Evolutionary conservation across 106 monocot species (phyloP), one percentile per base, ranked within the genome.

Genomic region (Apostasia shenzhenica): DNA sequence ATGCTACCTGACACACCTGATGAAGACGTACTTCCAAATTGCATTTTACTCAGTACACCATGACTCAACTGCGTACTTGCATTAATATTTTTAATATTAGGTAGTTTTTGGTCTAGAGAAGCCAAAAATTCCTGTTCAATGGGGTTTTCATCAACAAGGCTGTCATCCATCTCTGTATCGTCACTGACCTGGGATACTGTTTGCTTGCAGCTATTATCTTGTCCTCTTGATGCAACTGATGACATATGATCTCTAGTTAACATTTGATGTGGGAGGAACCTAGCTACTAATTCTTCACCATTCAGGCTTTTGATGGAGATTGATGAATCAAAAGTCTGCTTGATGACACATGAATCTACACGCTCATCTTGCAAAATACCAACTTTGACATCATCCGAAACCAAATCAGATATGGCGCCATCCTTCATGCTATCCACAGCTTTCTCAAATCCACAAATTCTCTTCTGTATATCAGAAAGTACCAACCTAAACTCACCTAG

Each of bases 231-330:
- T 49, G 42, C 8, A 37, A 42, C 12, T 8, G 62, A 53, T 10
- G 81, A 68, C 14, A 14, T 65, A 42, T 67, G 59, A 52, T 68
- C 73, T 51, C 75, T 85, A 40, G 90, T 75, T 39, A 99, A 61
- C 53, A 74, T 90, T 4, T 99, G 85, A 78, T 93, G 90, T 53
- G 99, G 92, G 59, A 90, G 93, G 74, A 99, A 89, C 61, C 93
- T 87, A n/a, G 87, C 87, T 75, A 93, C 93, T 47, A 93, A 41
- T 59, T 90, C 85, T 44, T 90, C 85, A 73, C 66, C 60, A 45
- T 82, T 88, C 68, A 85, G 55, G 3, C 65, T 77, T 68, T 84
- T 88, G 8, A 49, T 54, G 8, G 60, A 62, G 55, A 48, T 8
- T 63, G 53, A 78, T 48, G 60, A 50, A 58, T 42, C 60, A 41